Evolutionary conservation across 495 filamentous ascomycete genomes (phyloP).

Genomic region (Trichoderma reesei): DNA sequence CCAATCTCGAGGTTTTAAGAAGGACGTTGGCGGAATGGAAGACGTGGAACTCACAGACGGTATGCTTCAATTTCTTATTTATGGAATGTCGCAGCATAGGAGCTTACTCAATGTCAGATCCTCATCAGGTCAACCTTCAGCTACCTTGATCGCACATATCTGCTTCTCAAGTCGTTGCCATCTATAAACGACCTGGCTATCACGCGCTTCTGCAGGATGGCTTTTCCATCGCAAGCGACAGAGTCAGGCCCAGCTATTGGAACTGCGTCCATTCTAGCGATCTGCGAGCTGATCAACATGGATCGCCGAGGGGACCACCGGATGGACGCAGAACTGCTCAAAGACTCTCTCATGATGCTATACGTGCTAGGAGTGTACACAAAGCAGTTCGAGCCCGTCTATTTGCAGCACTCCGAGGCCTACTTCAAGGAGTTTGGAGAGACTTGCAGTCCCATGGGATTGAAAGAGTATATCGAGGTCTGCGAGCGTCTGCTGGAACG

Average conservation of each 20-base stretch:
- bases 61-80: slow-evolving; percentile 23
- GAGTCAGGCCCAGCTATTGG: slow-evolving; percentile 50
- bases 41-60: slow-evolving; percentile 68
- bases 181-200: slow-evolving; percentile 47
- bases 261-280: slow-evolving; percentile 51
- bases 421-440: slow-evolving; percentile 60
- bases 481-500: slow-evolving; percentile 54
- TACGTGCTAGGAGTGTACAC: slow-evolving; percentile 71
- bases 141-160: slow-evolving; percentile 82
- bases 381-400: slow-evolving; percentile 64
- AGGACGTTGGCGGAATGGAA: slow-evolving; percentile 62
- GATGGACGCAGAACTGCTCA: slow-evolving; percentile 48
- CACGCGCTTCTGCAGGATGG: slow-evolving; percentile 49
- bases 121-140: slow-evolving; percentile 79
- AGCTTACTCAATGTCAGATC: slow-evolving; percentile 33
- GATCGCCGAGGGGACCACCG: slow-evolving; percentile 48
- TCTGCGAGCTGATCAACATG: slow-evolving; percentile 64
- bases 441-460: slow-evolving; percentile 43
- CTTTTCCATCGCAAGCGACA: slow-evolving; percentile 31
- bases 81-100: not conserved
- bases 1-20: slow-evolving; percentile 53
- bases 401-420: slow-evolving; percentile 52
- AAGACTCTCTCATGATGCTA: slow-evolving; percentile 67
- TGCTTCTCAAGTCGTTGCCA: slow-evolving; percentile 38
- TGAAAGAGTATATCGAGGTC: slow-evolving; percentile 61